phyloP scores from a whole-genome alignment of 306 rosid genomes.

The Casuarina equisetifolia region DNA sequence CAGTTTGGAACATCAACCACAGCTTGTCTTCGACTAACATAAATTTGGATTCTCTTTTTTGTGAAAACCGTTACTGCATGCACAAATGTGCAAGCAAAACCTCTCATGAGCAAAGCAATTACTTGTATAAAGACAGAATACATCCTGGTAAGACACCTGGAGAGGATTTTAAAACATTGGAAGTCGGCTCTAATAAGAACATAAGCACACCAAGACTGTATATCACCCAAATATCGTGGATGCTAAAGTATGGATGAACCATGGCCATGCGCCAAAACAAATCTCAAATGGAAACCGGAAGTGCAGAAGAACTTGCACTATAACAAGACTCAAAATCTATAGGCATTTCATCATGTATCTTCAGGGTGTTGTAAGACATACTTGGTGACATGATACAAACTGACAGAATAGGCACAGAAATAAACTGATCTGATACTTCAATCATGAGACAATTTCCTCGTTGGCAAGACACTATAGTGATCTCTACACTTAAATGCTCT shows the following conservation, averaged over 20 bases:
- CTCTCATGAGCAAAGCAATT: neutral
- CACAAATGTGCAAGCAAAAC: neutral
- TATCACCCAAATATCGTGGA: neutral
- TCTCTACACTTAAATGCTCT: neutral
- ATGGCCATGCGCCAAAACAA: neutral
- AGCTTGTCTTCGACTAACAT: neutral
- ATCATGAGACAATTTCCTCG: neutral
- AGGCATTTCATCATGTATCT: neutral
- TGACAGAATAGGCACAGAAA: neutral
- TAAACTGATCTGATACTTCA: neutral
- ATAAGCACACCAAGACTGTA: neutral
- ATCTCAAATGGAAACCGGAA: neutral
- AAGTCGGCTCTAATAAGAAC: neutral
- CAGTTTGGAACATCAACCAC: constrained; percentile 1
- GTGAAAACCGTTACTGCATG: neutral
- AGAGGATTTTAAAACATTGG: neutral
- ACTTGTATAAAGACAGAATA: neutral
- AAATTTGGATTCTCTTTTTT: neutral
- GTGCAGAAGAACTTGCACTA: neutral
- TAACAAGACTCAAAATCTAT: neutral
- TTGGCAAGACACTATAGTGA: neutral
- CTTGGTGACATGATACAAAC: neutral
- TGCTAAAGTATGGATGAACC: neutral
- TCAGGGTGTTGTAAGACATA: neutral
- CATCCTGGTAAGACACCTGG: neutral